Base-by-base conservation (phyloP, 768 basidiomycete genomes). In the Serendipita sp. region DNA sequence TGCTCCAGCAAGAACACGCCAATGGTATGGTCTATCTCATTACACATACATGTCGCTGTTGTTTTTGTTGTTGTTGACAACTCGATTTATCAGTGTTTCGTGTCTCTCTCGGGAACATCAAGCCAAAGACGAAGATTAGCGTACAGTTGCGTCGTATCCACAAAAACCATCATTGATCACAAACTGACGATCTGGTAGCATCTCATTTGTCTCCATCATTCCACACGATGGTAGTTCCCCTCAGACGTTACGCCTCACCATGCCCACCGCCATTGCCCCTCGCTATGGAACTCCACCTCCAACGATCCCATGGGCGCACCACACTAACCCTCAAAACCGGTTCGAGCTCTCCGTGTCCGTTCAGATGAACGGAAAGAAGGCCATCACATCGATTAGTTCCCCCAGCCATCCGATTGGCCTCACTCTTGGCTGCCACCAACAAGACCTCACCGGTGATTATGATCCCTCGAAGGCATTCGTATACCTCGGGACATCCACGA, bases 401-500 rank as follows among this genome's bases (percentile, higher is more conserved):
- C 20, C 61, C 5, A 61, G 38, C 7, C 61, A 61, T 42, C 61
- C 61, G 20, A 43, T 61, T 24, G 3, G 3, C 7, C 16, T 43
- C 7, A 45, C 33, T 16, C 61, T 61, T 13, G 61, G 61, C 17
- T n/a, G n/a, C n/a, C n/a, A n/a, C n/a, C n/a, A n/a, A n/a, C n/a
- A n/a, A n/a, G n/a, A n/a, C n/a, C 13, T 11, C 16, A 11, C 48
- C 26, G 22, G 22, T 28, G 48, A 24, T 13, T 9, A 9, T 9
- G 22, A 9, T 11, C 48, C 48, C 13, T 16, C 16, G 16, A 11
- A 16, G 13, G 48, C 48, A 11, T 11, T 26, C 13, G 48, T 51
- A 14, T 14, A 14, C 26, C 22, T 51, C 22, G 11, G 28, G 9
- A 26, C 16, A 16, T 51, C 63, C 1, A 70, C 69, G 1, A 79